These are phyloP conservation scores for Fagus sylvatica DNA, from an alignment of 306 rosid genomes.

Conservation along the genomic window DNA sequence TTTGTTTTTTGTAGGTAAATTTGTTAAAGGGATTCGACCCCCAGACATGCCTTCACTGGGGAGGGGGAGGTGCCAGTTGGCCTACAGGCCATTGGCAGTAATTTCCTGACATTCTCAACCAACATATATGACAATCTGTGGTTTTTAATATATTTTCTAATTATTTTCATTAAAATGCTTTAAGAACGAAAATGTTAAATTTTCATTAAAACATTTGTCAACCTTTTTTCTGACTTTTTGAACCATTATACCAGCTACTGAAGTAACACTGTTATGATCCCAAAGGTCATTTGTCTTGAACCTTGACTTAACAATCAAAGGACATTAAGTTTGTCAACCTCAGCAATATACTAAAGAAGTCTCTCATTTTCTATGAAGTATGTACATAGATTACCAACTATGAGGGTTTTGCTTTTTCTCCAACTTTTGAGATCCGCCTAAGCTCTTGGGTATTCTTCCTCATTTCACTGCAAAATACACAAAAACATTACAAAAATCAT, in stretches of 20 bases:
- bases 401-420: conserved; percentile 61
- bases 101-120: conserved; percentile 14
- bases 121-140: neutral
- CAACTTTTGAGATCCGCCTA: conserved; percentile 65
- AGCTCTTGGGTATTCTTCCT: conserved; percentile 69
- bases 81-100: too few relatives aligned
- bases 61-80: too few relatives aligned
- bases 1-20: too few relatives aligned
- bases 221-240: neutral
- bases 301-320: neutral
- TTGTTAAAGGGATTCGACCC: too few relatives aligned
- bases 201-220: neutral
- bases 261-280: neutral
- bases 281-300: neutral
- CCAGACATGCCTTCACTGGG: too few relatives aligned
- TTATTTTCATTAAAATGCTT: neutral
- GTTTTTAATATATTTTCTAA: neutral
- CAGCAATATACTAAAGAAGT: neutral
- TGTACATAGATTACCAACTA: conserved; percentile 46
- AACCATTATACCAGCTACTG: neutral
- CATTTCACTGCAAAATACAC: conserved; percentile 62
- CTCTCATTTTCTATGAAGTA: neutral
- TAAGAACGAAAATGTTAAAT: neutral
- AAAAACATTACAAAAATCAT: conserved; percentile 16
- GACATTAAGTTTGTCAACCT: neutral